These are phyloP conservation scores for Helicocarpus griseus DNA, from an alignment of 2,329 filamentous ascomycete genomes.

Conservation along the genomic window DNA sequence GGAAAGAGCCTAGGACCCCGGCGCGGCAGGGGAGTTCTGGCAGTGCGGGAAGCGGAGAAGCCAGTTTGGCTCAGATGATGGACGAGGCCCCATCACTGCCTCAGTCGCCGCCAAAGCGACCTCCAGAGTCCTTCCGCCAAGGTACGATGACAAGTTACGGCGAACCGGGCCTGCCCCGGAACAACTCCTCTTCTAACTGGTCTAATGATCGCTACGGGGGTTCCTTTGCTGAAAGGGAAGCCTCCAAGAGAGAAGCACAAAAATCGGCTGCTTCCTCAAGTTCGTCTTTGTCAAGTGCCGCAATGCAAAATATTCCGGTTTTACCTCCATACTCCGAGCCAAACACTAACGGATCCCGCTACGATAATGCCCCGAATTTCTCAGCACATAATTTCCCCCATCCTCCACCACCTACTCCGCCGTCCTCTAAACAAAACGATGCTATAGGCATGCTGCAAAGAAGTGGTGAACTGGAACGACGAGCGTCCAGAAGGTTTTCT, in stretches of 20 bases:
- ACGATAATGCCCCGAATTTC: conserved; percentile 14
- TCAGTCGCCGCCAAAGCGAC: conserved; percentile 24
- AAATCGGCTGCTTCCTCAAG: conserved; percentile 21
- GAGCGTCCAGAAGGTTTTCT: conserved; percentile 87
- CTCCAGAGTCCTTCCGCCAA: conserved; percentile 23
- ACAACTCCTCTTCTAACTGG: conserved; percentile 19
- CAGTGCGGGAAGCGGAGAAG: conserved; percentile 36
- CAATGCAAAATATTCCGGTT: conserved; percentile 66
- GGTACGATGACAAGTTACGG: conserved; percentile 31
- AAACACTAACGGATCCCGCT: conserved; percentile 14
- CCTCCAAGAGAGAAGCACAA: conserved; percentile 30
- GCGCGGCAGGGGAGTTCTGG: conserved; percentile 38
- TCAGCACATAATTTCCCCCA: conserved; percentile 26
- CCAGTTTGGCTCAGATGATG: conserved; percentile 36
- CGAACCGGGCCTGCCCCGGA: conserved; percentile 17
- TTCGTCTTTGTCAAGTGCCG: conserved; percentile 50
- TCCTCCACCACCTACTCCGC: conserved; percentile 68
- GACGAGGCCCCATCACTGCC: conserved; percentile 27
- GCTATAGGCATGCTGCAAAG: conserved; percentile 83
- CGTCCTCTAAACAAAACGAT: conserved; percentile 74
- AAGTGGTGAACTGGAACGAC: conserved; percentile 81
- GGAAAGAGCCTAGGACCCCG: conserved; percentile 34
- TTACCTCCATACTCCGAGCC: conserved; percentile 55
- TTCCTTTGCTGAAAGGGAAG: conserved; percentile 30
- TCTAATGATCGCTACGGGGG: conserved; percentile 19